Conservation (phyloP, 1,284 basidiomycete species). For the Ceratobasidium sp. region DNA sequence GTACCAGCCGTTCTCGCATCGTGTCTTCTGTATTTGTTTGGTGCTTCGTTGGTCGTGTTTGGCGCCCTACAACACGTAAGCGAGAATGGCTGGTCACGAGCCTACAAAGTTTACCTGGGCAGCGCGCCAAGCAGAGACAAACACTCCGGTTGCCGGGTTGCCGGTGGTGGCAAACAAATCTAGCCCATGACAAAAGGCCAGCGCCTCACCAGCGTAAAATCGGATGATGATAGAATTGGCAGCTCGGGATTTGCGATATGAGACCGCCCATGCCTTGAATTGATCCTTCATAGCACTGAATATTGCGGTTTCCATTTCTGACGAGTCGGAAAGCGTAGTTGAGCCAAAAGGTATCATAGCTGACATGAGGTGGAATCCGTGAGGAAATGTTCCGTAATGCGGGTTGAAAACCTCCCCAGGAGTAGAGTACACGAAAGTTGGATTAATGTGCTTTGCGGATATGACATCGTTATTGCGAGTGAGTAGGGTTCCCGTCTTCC, state of each 20-base stretch:
- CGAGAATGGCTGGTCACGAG: too few species aligned
- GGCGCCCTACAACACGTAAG: too few species aligned
- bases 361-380: slow-evolving; percentile 9
- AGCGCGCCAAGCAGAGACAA: slow-evolving; percentile 9
- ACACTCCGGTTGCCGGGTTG: neutral
- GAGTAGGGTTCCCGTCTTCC: slow-evolving; percentile 9
- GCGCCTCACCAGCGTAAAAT: slow-evolving; percentile 1
- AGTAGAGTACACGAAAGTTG: slow-evolving; percentile 8
- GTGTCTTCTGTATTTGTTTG: too few species aligned
- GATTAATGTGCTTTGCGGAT: slow-evolving; percentile 4
- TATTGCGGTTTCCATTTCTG: neutral
- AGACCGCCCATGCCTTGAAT: neutral
- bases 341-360: neutral
- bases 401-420: slow-evolving; percentile 2
- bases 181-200: slow-evolving; percentile 23
- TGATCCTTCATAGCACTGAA: slow-evolving; percentile 1
- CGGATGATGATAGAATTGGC: neutral
- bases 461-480: slow-evolving; percentile 8
- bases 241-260: neutral
- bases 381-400: slow-evolving; percentile 7
- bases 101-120: slow-evolving; percentile 1
- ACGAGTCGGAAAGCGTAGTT: neutral
- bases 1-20: too few species aligned
- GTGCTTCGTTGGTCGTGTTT: too few species aligned
- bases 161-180: neutral